These are phyloP conservation scores for Suillus ampliporus DNA, from an alignment of 768 basidiomycete species.

Conservation along the genomic window DNA sequence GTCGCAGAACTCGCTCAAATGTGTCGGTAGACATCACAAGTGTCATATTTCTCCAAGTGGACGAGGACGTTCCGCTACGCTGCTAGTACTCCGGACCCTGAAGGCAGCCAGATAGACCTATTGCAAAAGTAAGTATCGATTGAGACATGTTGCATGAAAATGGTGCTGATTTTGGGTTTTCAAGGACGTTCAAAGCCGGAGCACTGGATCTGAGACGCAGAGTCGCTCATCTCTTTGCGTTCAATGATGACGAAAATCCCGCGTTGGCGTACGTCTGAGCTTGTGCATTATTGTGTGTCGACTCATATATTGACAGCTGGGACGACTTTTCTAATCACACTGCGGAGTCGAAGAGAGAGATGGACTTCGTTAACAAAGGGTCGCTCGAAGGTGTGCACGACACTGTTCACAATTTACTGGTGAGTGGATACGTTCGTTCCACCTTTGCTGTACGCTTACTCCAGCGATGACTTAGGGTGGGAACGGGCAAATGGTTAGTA, in stretches of 20 bases:
- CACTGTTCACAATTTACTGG: constrained; percentile 22
- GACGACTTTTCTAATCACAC: constrained; percentile 35
- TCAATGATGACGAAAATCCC: constrained; percentile 19
- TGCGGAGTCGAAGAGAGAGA: constrained; percentile 24
- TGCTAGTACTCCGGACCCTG: constrained; percentile 14
- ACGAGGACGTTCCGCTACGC: constrained; percentile 25
- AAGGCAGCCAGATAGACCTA: constrained; percentile 17
- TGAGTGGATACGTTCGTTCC: constrained; percentile 13
- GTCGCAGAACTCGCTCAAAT: background rate
- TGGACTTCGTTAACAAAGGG: constrained; percentile 16
- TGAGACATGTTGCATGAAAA: background rate
- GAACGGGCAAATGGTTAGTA: constrained; percentile 34
- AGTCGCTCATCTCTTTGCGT: constrained; percentile 28
- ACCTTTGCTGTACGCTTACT: background rate
- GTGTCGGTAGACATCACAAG: constrained; percentile 12
- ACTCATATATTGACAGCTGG: constrained; percentile 22
- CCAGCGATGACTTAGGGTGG: constrained; percentile 22
- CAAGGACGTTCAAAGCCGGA: constrained; percentile 23
- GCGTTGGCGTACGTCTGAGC: constrained; percentile 16
- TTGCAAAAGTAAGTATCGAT: constrained; percentile 22
- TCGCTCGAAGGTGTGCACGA: constrained; percentile 32
- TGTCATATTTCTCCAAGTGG: constrained; percentile 29
- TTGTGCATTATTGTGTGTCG: background rate
- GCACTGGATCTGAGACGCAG: constrained; percentile 19
- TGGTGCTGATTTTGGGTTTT: background rate